Conservation (phyloP, 257 asterid genomes). For the Craterostigma plantagineum region DNA sequence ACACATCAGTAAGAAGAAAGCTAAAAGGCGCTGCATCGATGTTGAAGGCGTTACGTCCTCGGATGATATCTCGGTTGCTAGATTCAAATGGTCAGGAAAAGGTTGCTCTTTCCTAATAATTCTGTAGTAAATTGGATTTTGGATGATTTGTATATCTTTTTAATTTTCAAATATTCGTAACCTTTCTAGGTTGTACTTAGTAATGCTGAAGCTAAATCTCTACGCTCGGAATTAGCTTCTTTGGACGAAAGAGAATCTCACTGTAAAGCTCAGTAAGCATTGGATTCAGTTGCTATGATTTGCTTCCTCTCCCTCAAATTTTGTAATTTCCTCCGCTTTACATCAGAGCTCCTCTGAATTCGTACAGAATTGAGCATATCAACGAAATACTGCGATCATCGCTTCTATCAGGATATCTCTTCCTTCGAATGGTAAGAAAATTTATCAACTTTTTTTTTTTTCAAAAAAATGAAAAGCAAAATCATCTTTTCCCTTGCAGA, state of each 20-base stretch:
- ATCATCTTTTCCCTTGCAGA: slow-evolving; percentile 11
- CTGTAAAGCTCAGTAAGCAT: slow-evolving; percentile 48
- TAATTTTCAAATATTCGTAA: neutral
- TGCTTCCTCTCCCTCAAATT: neutral
- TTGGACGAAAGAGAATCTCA: slow-evolving; percentile 51
- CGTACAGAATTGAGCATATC: slow-evolving; percentile 43
- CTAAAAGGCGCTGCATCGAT: slow-evolving; percentile 24
- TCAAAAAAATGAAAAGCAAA: neutral
- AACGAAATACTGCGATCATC: slow-evolving; percentile 51
- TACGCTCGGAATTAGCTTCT: slow-evolving; percentile 40
- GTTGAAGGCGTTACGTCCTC: slow-evolving; percentile 34
- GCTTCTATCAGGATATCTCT: slow-evolving; percentile 41
- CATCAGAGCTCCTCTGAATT: neutral
- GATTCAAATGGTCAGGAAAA: slow-evolving; percentile 36
- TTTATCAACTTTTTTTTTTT: slow-evolving; percentile 1
- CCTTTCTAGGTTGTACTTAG: slow-evolving; percentile 30
- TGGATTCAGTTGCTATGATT: neutral
- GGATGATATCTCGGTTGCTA: slow-evolving; percentile 28
- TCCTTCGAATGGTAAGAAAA: slow-evolving; percentile 29
- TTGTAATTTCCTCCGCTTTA: neutral
- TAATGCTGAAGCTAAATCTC: slow-evolving; percentile 49
- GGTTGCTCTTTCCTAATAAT: slow-evolving; percentile 12
- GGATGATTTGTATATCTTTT: neutral
- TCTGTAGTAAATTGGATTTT: neutral
- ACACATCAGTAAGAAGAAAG: slow-evolving; percentile 18